Base-by-base conservation (phyloP, 2,329 filamentous ascomycete species). In the Hymenoscyphus fructigenus region DNA sequence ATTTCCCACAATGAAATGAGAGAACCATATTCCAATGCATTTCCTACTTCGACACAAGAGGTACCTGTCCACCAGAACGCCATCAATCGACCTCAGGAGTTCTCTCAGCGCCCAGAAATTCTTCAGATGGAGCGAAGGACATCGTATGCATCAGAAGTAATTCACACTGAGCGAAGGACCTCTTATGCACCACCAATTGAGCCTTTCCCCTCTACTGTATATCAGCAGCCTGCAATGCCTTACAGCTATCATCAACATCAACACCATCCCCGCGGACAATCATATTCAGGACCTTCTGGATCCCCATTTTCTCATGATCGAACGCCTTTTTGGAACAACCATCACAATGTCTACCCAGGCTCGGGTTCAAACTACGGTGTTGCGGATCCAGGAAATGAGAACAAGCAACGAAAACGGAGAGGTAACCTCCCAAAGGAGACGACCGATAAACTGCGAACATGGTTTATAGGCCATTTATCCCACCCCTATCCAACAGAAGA, bases 361-460 rank as follows among this genome's bases (percentile, higher is more conserved):
- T 23, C 17, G 14, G 26, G 26, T 59, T 67, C 62, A 38, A 15
- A 66, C 0, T 68, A 69, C 26, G 57, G 50, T 32, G 44, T 58
- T 32, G 60, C 38, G 20, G 69, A 71, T 29, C 32, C 57, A 2
- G 61, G 58, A 14, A 60, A 29, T n/a, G 73, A 73, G 15, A 69
- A 20, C 38, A 72, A 72, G 50, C 70, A 69, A 56, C 65, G 85
- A 36, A 88, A 87, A 75, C 83, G 92, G 61, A 84, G 93, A 47
- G 93, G 93, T 1, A 97, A 97, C 73, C 82, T 97, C 2, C 93
- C 93, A n/a, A 96, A 96, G 75, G 90, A 93, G 62, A 91, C 92
- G 0, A 97, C 92, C 0, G 91, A 93, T 74, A 88, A 91, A 69
- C 81, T 97, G 50, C 86, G 91, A 62, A 81, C 85, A 0, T 97